Evolutionary conservation across 2,329 filamentous ascomycete species (phyloP).

Genomic region (Teratosphaeria viscida): DNA sequence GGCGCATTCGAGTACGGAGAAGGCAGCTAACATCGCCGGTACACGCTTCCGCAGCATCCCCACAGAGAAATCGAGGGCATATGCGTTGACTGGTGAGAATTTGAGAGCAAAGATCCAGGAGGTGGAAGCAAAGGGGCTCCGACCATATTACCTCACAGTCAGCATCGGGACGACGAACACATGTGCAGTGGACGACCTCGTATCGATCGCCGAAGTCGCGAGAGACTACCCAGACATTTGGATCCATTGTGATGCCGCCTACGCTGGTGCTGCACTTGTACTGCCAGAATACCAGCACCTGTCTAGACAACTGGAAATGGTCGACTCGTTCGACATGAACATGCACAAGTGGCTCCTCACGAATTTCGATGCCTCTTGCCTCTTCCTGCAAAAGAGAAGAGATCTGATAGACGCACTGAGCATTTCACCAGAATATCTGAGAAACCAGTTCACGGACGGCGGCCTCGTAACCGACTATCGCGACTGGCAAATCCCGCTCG

Average conservation of each 20-base stretch:
- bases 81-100: constrained; percentile 56
- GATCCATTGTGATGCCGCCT: constrained; percentile 91
- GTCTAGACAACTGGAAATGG: constrained; percentile 49
- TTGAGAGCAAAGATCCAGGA: constrained; percentile 54
- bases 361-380: constrained; percentile 77
- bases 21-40: constrained; percentile 76
- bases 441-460: constrained; percentile 68
- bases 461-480: constrained; percentile 89
- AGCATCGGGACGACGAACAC: constrained; percentile 81
- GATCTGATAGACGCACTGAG: constrained; percentile 72
- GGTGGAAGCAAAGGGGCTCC: constrained; percentile 57
- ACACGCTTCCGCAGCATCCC: constrained; percentile 67
- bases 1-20: constrained; percentile 74
- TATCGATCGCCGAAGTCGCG: constrained; percentile 51
- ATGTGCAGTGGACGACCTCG: constrained; percentile 77
- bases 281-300: constrained; percentile 70
- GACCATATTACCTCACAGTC: constrained; percentile 78
- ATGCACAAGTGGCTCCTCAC: constrained; percentile 96
- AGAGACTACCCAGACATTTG: constrained; percentile 55
- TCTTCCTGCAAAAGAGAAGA: constrained; percentile 65
- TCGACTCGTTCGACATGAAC: constrained; percentile 90
- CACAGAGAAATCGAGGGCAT: constrained; percentile 51
- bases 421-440: constrained; percentile 71
- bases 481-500: constrained; percentile 94
- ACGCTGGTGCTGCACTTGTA: constrained; percentile 76